A percentile compares a stretch with the other conserved stretches of the same genome.
Conservation (phyloP, 768 basidiomycete genomes). For the Leccinum rimulosum region DNA sequence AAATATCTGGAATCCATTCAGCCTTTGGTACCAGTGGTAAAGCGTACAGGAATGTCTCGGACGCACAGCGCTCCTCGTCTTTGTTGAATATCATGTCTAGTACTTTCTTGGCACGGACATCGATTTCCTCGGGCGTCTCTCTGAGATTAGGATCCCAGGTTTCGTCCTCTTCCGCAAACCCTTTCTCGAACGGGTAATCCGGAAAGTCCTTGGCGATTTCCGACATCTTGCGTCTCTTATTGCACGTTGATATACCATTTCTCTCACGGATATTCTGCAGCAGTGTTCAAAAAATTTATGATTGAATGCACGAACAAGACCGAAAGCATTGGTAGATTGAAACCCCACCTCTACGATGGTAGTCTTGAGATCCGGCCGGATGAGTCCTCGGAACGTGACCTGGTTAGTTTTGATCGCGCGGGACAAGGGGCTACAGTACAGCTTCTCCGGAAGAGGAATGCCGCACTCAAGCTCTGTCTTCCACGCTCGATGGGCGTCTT, state of each 20-base stretch:
- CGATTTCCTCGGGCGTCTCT: conserved; percentile 45
- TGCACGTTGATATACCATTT: conserved; percentile 69
- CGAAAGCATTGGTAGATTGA: not conserved
- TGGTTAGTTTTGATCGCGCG: conserved; percentile 58
- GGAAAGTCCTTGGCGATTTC: conserved; percentile 50
- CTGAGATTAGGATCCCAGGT: conserved; percentile 55
- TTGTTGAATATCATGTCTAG: conserved; percentile 55
- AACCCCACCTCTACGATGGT: conserved; percentile 54
- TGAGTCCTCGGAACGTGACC: conserved; percentile 49
- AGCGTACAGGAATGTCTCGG: not conserved
- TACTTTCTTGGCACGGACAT: conserved; percentile 26
- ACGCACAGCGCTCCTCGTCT: conserved; percentile 48
- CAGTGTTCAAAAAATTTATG: not conserved
- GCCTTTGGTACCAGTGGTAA: not conserved
- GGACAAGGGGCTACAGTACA: conserved; percentile 63
- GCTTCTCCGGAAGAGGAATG: conserved; percentile 51
- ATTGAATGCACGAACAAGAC: too few species aligned
- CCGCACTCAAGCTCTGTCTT: conserved; percentile 37
- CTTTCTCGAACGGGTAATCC: conserved; percentile 50
- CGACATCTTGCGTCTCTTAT: conserved; percentile 51
- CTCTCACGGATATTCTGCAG: conserved; percentile 63
- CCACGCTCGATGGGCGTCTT: conserved; percentile 45
- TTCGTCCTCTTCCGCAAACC: conserved; percentile 62
- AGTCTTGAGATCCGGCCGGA: conserved; percentile 31
- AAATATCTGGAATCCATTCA: conserved; percentile 45